Percentiles rank a stretch among this genome's conserved stretches.
Conservation (phyloP, 1,284 basidiomycete genomes). For the Austropuccinia psidii region DNA sequence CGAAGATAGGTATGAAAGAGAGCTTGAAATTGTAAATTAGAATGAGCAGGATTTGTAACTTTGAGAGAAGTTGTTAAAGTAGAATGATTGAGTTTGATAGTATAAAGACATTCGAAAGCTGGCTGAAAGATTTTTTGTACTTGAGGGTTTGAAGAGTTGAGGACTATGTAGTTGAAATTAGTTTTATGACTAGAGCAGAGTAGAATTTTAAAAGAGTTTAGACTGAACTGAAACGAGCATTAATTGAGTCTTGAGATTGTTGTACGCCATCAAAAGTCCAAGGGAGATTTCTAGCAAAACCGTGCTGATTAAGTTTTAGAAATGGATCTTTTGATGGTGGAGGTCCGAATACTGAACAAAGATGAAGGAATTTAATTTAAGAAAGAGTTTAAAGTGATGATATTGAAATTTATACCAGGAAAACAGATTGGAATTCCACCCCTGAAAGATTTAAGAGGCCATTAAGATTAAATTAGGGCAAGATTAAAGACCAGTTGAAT, state of each 20-base stretch:
- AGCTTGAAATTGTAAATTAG: slow-evolving; percentile 47
- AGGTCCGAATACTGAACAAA: slow-evolving; percentile 42
- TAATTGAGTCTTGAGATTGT: slow-evolving; percentile 36
- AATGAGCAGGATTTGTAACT: slow-evolving; percentile 38
- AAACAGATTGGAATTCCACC: slow-evolving; percentile 43
- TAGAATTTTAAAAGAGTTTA: not conserved
- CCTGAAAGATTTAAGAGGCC: not conserved
- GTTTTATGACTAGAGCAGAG: not conserved
- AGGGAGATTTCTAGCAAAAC: slow-evolving; percentile 41
- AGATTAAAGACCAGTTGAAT: slow-evolving; percentile 34
- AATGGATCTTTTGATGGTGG: slow-evolving; percentile 39
- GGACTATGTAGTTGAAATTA: not conserved
- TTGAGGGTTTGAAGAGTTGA: slow-evolving; percentile 15
- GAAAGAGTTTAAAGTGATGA: not conserved
- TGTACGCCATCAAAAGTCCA: slow-evolving; percentile 40
- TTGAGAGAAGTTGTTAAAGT: slow-evolving; percentile 38
- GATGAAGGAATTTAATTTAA: not conserved
- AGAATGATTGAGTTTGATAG: slow-evolving; percentile 41
- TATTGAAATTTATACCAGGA: slow-evolving; percentile 15
- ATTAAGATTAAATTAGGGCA: not conserved
- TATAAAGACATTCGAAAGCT: slow-evolving; percentile 43
- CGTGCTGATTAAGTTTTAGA: slow-evolving; percentile 44
- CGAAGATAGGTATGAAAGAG: slow-evolving; percentile 48
- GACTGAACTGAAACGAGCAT: slow-evolving; percentile 41
- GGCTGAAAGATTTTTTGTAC: slow-evolving; percentile 39